Evolutionary conservation across 345 rosid genomes (phyloP).

Genomic region (Citrus trifoliata): DNA sequence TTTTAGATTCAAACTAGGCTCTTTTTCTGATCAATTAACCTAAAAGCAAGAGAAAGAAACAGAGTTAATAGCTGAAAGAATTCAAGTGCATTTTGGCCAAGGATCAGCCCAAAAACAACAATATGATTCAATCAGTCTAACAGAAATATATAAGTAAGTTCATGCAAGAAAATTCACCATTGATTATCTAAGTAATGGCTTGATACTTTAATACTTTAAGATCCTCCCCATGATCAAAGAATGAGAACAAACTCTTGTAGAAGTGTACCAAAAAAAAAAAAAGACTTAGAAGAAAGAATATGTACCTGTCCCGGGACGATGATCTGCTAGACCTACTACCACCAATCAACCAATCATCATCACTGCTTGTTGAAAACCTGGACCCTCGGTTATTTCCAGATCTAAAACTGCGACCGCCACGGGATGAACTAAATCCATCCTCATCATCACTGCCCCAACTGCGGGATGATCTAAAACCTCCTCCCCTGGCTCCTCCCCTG

Average conservation of each 20-base stretch:
- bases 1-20: neutral
- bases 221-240: neutral
- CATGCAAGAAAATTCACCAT: neutral
- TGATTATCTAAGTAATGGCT: neutral
- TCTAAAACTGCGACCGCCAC: conserved; percentile 55
- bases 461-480: conserved; percentile 49
- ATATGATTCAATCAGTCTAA: neutral
- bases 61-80: neutral
- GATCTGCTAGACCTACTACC: conserved; percentile 61
- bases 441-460: conserved; percentile 64
- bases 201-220: neutral
- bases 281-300: neutral
- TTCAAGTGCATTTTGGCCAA: neutral
- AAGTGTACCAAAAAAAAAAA: neutral
- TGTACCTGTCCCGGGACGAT: conserved; percentile 57
- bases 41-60: neutral
- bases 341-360: conserved; percentile 77
- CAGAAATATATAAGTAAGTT: neutral
- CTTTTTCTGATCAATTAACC: neutral
- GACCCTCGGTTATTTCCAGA: conserved; percentile 44
- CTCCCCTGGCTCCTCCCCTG: conserved; percentile 42
- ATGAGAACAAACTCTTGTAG: neutral
- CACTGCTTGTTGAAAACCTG: conserved; percentile 46
- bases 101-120: neutral
- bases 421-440: conserved; percentile 30